Conservation (phyloP, 106 monocot species). For the Amphibolis antarctica region DNA sequence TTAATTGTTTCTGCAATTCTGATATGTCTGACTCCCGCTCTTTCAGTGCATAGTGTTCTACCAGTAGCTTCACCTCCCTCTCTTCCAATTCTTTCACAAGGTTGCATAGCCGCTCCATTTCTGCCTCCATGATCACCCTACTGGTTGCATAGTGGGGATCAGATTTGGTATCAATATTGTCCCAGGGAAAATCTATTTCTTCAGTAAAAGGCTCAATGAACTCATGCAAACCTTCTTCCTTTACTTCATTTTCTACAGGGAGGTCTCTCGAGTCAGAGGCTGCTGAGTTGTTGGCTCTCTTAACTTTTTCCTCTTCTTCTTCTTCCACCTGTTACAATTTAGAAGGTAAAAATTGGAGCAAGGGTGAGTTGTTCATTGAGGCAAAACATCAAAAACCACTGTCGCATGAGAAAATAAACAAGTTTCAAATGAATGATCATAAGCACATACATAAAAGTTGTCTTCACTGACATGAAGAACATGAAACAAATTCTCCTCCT, state of each 20-base stretch:
- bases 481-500: constrained; percentile 16
- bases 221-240: constrained; percentile 56
- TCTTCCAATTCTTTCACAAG: constrained; percentile 74
- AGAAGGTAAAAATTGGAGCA: neutral
- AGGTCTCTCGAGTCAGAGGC: constrained; percentile 8
- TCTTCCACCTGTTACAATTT: constrained; percentile 26
- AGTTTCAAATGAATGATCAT: neutral
- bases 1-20: constrained; percentile 73
- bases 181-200: constrained; percentile 54
- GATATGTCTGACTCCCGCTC: constrained; percentile 68
- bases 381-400: neutral
- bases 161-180: constrained; percentile 33
- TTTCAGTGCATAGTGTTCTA: constrained; percentile 88
- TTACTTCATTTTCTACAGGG: constrained; percentile 11
- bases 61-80: constrained; percentile 78
- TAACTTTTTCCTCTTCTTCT: constrained; percentile 76
- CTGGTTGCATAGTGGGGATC: constrained; percentile 41
- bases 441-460: constrained; percentile 16
- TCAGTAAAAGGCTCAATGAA: constrained; percentile 61
- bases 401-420: neutral
- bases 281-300: constrained; percentile 44
- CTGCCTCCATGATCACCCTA: constrained; percentile 48
- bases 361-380: neutral
- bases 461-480: constrained; percentile 16
- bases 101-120: constrained; percentile 46